phyloP scores from a whole-genome alignment of 306 rosid genomes.

The Pueraria montana region DNA sequence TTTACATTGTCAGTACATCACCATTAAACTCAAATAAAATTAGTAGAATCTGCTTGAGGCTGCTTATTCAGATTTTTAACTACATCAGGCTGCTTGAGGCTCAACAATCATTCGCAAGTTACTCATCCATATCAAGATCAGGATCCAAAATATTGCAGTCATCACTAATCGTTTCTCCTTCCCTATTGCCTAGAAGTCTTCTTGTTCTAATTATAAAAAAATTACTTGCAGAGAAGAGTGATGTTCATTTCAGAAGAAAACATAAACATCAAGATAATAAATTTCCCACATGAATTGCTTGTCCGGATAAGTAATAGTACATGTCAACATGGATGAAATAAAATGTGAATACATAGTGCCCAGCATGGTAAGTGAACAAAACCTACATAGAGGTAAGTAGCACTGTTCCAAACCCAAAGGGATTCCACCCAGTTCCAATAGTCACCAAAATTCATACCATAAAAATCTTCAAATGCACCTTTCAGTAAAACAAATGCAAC shows the following conservation, averaged over 20 bases:
- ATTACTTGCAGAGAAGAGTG: neutral
- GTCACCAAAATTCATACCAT: conserved; percentile 58
- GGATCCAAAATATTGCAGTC: neutral
- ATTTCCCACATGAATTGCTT: conserved; percentile 25
- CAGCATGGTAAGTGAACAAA: conserved; percentile 94
- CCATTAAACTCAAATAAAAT: too few species aligned
- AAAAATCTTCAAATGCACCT: conserved; percentile 64
- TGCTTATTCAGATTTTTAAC: too few species aligned
- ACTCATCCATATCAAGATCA: neutral
- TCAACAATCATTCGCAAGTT: neutral
- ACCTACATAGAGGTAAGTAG: conserved; percentile 84
- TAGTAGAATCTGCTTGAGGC: too few species aligned
- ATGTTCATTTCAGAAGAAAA: neutral
- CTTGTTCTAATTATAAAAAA: neutral
- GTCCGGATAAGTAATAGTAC: conserved; percentile 55
- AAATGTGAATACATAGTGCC: conserved; percentile 76
- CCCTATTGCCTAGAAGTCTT: neutral
- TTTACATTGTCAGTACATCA: too few species aligned
- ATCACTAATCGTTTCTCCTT: neutral
- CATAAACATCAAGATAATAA: conserved; percentile 36
- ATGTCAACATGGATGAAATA: conserved; percentile 75
- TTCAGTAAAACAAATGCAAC: conserved; percentile 63
- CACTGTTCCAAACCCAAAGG: conserved; percentile 97
- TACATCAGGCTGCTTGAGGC: too few species aligned
- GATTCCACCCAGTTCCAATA: conserved; percentile 95